A percentile compares a stretch with the other conserved stretches of the same genome.
Conservation (phyloP, 1,139 yeast genomes). For the Candida tetrigidarum region DNA sequence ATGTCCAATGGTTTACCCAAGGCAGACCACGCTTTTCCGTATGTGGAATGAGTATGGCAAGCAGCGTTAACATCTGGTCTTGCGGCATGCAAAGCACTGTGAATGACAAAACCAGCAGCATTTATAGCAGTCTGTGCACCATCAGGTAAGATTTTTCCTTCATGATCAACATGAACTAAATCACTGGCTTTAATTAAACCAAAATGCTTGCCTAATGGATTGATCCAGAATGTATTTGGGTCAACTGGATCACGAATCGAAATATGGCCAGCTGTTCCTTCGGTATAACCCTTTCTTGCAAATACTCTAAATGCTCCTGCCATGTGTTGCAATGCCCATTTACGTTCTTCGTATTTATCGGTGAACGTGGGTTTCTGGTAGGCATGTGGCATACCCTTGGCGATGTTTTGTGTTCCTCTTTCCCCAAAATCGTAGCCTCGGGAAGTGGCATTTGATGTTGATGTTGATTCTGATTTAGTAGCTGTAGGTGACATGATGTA, state of each 20-base stretch:
- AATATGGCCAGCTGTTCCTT: conserved; percentile 83
- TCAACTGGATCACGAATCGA: conserved; percentile 79
- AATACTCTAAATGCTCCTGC: conserved; percentile 84
- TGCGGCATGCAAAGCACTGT: conserved; percentile 74
- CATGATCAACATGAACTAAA: conserved; percentile 75
- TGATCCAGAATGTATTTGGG: conserved; percentile 74
- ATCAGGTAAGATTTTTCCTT: conserved; percentile 67
- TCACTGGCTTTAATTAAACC: conserved; percentile 71
- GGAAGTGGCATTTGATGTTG: conserved; percentile 25
- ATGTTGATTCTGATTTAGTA: conserved; percentile 8
- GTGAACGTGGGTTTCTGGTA: conserved; percentile 54
- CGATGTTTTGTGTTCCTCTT: conserved; percentile 53
- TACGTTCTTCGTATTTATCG: conserved; percentile 55
- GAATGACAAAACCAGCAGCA: conserved; percentile 83
- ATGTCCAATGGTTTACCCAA: conserved; percentile 75
- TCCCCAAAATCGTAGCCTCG: conserved; percentile 54
- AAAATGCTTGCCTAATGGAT: conserved; percentile 76
- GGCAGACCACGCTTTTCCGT: conserved; percentile 77
- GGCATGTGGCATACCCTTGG: conserved; percentile 54
- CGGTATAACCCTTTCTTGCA: conserved; percentile 73
- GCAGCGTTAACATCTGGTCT: conserved; percentile 84
- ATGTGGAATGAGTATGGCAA: conserved; percentile 76
- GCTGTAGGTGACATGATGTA: conserved; percentile 15
- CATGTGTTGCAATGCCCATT: conserved; percentile 73
- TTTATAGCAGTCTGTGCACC: conserved; percentile 71